These are phyloP conservation scores for Lactuca saligna DNA, from an alignment of 129 eudicot species.

Conservation along the genomic window DNA sequence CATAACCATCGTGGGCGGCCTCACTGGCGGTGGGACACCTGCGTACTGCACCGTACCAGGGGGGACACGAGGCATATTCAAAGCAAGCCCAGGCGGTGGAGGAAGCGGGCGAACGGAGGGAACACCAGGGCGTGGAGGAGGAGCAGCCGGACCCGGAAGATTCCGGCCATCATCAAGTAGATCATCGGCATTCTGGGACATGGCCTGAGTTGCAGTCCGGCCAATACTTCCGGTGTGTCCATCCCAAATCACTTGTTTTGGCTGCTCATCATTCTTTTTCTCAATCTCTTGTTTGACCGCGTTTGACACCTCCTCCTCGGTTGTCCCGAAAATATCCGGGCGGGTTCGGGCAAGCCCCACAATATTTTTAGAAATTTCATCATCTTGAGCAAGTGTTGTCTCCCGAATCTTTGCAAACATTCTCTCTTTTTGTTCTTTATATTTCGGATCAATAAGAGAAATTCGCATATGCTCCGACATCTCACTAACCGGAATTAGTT, in stretches of 20 bases:
- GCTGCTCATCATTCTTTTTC: constrained; percentile 85
- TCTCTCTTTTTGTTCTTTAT: constrained; percentile 91
- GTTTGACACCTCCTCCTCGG: constrained; percentile 90
- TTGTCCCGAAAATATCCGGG: constrained; percentile 92
- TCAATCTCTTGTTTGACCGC: constrained; percentile 89
- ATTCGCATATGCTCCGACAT: constrained; percentile 97
- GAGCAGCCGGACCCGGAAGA: constrained; percentile 81
- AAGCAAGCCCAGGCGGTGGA: constrained; percentile 69
- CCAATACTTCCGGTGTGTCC: constrained; percentile 95
- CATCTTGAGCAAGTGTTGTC: constrained; percentile 88
- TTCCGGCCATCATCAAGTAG: constrained; percentile 51
- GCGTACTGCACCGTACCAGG: constrained; percentile 54
- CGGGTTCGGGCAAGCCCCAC: constrained; percentile 87
- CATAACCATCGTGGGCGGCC: constrained; percentile 57
- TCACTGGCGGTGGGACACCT: constrained; percentile 53
- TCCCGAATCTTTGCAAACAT: constrained; percentile 93
- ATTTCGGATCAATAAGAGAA: constrained; percentile 89
- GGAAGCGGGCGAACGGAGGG: constrained; percentile 76
- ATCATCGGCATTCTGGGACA: constrained; percentile 81
- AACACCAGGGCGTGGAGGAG: constrained; percentile 69
- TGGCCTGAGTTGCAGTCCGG: constrained; percentile 85
- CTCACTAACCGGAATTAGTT: constrained; percentile 73
- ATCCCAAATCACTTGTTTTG: constrained; percentile 95
- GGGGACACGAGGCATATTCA: constrained; percentile 76
- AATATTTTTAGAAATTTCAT: constrained; percentile 77